These are phyloP conservation scores for Arthonia radiata DNA, from an alignment of 495 filamentous ascomycete species.

Conservation along the genomic window DNA sequence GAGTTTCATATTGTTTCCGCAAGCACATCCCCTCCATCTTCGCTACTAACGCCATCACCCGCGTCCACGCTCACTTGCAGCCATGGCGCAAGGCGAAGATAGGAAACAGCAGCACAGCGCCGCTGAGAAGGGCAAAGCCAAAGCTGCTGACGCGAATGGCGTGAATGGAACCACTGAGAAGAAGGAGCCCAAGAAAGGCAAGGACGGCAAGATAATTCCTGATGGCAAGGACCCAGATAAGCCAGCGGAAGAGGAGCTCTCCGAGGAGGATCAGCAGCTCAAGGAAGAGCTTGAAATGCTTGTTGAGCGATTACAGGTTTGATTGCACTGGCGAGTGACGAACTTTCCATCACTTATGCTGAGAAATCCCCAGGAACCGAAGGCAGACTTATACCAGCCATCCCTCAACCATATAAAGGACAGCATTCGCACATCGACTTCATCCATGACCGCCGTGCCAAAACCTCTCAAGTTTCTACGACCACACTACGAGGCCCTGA, in stretches of 20 bases:
- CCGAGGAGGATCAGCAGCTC: constrained; percentile 90
- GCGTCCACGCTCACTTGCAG: too few species aligned
- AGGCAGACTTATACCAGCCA: constrained; percentile 70
- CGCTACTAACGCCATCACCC: too few species aligned
- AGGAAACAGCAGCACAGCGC: constrained; percentile 44
- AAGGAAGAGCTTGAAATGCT: constrained; percentile 98
- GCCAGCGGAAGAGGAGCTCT: constrained; percentile 55
- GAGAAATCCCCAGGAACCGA: constrained; percentile 42
- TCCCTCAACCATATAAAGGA: constrained; percentile 86
- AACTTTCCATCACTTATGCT: too few species aligned
- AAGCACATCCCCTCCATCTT: too few species aligned
- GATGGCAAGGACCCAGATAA: constrained; percentile 52
- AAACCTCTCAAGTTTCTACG: constrained; percentile 96
- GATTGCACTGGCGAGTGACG: constrained; percentile 3
- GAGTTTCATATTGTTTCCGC: too few species aligned
- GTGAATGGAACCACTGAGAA: constrained; percentile 33
- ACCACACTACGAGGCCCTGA: constrained; percentile 77
- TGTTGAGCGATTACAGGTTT: constrained; percentile 77
- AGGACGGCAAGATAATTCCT: constrained; percentile 37
- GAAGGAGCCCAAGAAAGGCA: constrained; percentile 39
- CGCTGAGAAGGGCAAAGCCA: constrained; percentile 89
- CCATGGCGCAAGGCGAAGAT: constrained; percentile 81
- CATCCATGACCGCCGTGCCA: constrained; percentile 95
- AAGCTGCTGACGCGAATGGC: constrained; percentile 39
- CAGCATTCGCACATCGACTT: constrained; percentile 95